These are phyloP conservation scores for Fabrea salina DNA, from an alignment of 169 alveolate genomes.

Conservation along the genomic window DNA sequence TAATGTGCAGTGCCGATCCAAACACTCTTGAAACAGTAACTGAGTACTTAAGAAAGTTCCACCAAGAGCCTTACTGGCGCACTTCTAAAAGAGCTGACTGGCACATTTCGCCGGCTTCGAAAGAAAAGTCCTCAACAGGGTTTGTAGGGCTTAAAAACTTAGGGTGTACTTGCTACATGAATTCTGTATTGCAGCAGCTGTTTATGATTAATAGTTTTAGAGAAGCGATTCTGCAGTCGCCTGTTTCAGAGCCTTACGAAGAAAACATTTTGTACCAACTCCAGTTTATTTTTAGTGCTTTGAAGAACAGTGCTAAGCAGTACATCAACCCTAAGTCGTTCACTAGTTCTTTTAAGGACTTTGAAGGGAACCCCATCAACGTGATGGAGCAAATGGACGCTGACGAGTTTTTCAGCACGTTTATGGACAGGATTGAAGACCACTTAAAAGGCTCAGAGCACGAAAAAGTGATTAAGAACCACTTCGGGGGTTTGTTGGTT, in stretches of 20 bases:
- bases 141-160: constrained; percentile 94
- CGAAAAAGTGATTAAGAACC: constrained; percentile 59
- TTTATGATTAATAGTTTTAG: constrained; percentile 96
- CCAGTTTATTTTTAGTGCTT: constrained; percentile 63
- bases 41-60: constrained; percentile 11
- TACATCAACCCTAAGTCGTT: constrained; percentile 65
- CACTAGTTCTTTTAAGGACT: constrained; percentile 66
- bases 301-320: constrained; percentile 58
- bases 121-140: constrained; percentile 86
- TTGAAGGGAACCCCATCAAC: constrained; percentile 70
- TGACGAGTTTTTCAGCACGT: constrained; percentile 78
- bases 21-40: constrained; percentile 4
- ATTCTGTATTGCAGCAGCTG: constrained; percentile 95
- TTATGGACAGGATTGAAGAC: constrained; percentile 80
- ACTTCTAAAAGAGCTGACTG: constrained; percentile 57
- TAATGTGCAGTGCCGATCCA: background rate
- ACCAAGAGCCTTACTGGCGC: constrained; percentile 60
- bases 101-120: constrained; percentile 44
- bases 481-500: constrained; percentile 77
- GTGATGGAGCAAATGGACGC: constrained; percentile 83
- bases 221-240: constrained; percentile 69
- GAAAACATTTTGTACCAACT: constrained; percentile 62
- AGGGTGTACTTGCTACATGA: constrained; percentile 99
- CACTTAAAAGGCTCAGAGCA: constrained; percentile 59
- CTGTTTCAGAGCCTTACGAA: constrained; percentile 21